A percentile compares a stretch with the other conserved stretches of the same genome.
These are phyloP conservation scores for Chalciporus pseudorubinellus DNA, from an alignment of 768 basidiomycete genomes.

Conservation along the genomic window DNA sequence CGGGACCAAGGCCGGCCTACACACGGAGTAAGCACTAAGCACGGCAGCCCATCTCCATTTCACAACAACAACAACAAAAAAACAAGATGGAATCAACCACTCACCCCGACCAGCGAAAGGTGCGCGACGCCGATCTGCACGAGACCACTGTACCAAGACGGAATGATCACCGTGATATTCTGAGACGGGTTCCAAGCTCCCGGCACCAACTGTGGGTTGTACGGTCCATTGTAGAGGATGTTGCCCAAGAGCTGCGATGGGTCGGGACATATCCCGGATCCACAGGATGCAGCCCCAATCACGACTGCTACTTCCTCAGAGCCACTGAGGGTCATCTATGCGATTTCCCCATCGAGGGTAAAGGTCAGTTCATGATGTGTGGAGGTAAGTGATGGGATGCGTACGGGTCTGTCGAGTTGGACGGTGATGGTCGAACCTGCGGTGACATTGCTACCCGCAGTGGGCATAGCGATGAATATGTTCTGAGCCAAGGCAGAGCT, in stretches of 20 bases:
- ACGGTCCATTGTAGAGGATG: conserved; percentile 3
- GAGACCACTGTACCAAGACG: background rate
- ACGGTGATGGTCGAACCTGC: conserved; percentile 36
- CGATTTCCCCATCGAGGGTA: no score
- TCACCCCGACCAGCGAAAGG: conserved; percentile 4
- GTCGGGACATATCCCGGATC: background rate
- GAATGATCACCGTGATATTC: conserved; percentile 1
- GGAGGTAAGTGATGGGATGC: conserved; percentile 10
- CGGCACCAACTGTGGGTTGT: background rate
- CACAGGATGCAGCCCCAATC: background rate
- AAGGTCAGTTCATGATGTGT: no score
- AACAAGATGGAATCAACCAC: no score
- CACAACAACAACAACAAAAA: no score
- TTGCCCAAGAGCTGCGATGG: background rate
- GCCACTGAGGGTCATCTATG: background rate
- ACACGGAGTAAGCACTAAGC: background rate
- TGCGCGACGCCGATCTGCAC: background rate
- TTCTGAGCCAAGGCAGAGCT: conserved; percentile 39
- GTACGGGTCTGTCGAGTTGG: conserved; percentile 40
- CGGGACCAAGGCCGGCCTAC: background rate
- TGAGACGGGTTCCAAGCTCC: background rate
- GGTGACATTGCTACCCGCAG: conserved; percentile 27
- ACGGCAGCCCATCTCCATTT: background rate
- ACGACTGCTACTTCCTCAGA: conserved; percentile 4
- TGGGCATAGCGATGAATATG: conserved; percentile 37